Evolutionary conservation across 2,329 filamentous ascomycete species (phyloP).

Genomic region (Hypocreales sp.): DNA sequence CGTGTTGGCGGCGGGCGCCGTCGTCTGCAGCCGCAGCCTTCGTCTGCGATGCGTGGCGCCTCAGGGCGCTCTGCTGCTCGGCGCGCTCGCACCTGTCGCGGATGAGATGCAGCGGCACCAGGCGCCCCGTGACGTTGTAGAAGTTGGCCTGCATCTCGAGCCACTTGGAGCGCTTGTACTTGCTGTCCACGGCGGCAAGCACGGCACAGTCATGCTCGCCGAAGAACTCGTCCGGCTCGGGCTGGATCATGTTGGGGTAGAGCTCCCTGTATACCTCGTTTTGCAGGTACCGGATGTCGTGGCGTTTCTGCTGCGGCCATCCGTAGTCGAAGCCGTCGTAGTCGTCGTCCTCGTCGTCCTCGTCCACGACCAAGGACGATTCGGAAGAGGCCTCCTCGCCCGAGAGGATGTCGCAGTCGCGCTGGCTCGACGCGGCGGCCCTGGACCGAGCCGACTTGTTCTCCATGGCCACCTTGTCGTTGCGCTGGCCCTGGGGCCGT

Average conservation of each 20-base stretch:
- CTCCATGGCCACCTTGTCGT: slow-evolving; percentile 6
- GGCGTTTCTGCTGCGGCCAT: slow-evolving; percentile 5
- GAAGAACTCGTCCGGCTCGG: slow-evolving; percentile 10
- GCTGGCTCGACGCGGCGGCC: slow-evolving; percentile 2
- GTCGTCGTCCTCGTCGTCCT: slow-evolving; percentile 5
- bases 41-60: no score
- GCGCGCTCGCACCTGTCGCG: slow-evolving; percentile 16
- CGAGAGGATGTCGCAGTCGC: slow-evolving; percentile 6
- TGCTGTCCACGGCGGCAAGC: slow-evolving; percentile 18
- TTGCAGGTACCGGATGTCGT: slow-evolving; percentile 15
- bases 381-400: slow-evolving; percentile 14
- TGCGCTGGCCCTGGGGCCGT: slow-evolving; percentile 7
- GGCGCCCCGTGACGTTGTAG: slow-evolving; percentile 24
- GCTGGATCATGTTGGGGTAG: slow-evolving; percentile 11
- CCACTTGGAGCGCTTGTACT: slow-evolving; percentile 17
- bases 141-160: slow-evolving; percentile 28
- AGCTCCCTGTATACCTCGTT: slow-evolving; percentile 13
- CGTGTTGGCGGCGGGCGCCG: slow-evolving; percentile 1
- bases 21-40: not conserved
- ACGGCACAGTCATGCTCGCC: slow-evolving; percentile 16
- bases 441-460: slow-evolving; percentile 8
- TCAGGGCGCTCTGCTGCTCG: slow-evolving; percentile 6
- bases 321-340: slow-evolving; percentile 3
- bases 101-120: slow-evolving; percentile 22
- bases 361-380: no score